Evolutionary conservation across 2,329 filamentous ascomycete genomes (phyloP).

Genomic region (Colletotrichum eleusines): DNA sequence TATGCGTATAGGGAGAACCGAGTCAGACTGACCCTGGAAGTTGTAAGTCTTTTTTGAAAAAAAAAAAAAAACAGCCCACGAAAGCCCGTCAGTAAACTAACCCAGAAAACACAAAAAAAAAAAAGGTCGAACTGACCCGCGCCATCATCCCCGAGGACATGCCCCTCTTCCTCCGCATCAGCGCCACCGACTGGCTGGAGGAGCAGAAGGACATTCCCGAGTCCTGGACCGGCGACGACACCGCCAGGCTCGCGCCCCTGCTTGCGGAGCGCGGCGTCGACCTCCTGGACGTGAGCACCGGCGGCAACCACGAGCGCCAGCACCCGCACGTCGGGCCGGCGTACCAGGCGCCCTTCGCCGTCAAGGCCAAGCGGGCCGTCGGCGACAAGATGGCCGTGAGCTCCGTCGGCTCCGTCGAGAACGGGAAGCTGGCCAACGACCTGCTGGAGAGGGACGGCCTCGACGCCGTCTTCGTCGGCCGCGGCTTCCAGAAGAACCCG

Average conservation of each 20-base stretch:
- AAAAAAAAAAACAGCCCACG: background rate
- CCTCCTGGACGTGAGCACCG: slow-evolving; percentile 75
- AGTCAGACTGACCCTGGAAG: slow-evolving; percentile 68
- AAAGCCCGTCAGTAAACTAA: background rate
- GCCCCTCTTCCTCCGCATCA: slow-evolving; percentile 80
- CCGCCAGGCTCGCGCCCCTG: slow-evolving; percentile 70
- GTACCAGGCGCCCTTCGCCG: slow-evolving; percentile 76
- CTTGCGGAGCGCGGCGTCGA: slow-evolving; percentile 76
- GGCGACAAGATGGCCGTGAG: slow-evolving; percentile 70
- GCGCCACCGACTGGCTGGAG: slow-evolving; percentile 81
- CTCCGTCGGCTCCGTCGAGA: slow-evolving; percentile 57
- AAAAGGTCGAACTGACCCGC: slow-evolving; percentile 67
- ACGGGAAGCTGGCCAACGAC: slow-evolving; percentile 57
- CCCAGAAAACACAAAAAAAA: no score
- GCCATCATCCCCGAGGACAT: slow-evolving; percentile 72
- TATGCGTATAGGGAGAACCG: slow-evolving; percentile 51
- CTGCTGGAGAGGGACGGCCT: slow-evolving; percentile 56
- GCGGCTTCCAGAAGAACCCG: slow-evolving; percentile 66
- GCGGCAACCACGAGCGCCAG: slow-evolving; percentile 68
- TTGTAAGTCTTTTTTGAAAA: slow-evolving; percentile 47
- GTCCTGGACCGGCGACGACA: slow-evolving; percentile 76
- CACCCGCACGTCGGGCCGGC: slow-evolving; percentile 67
- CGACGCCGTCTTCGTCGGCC: slow-evolving; percentile 59
- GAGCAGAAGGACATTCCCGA: slow-evolving; percentile 65
- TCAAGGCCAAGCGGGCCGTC: slow-evolving; percentile 74